Base-by-base conservation (phyloP, 2,329 filamentous ascomycete species). In the Talaromyces sp. region DNA sequence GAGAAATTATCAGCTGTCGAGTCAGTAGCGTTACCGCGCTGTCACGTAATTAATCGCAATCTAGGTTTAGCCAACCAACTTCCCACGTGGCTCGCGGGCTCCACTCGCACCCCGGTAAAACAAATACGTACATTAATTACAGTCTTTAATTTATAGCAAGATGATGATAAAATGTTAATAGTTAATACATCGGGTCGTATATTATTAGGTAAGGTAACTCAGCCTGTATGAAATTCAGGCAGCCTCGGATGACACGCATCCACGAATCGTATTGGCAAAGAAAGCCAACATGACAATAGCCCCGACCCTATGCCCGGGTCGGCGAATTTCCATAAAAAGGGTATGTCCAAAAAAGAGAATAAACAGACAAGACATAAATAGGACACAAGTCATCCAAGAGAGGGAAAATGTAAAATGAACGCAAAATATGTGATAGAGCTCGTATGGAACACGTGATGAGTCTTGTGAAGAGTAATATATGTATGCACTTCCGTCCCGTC, bases 401-500 rank as follows among this genome's bases (percentile, higher is more conserved):
- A 39, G 25, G 32, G 32, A 44, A 30, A 22, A 19, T 32, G 30
- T 47, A 56, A 51, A 52, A 59, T 15, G 36, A 55, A 62, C 53
- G 19, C 44, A 47, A 56, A 62, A 28, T 59, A 62, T 62, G 53
- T 62, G 60, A 36, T n/a, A 42, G 10, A 56, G 57, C 30, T 47
- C 57, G 22, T 49, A 44, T 59, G 52, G 55, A 59, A 53, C 55
- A 62, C 56, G 58, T 51, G 44, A 56, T 58, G 57, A 59, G 57
- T 58, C 52, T 57, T 53, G 49, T 47, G n/a, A 47, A 25, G 4
- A 30, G 17, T 22, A 53, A 30, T 42, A 59, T 55, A 44, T 55
- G 58, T 62, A 62, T 62, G 60, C 60, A 62, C 51, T 32, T 62
- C 57, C 60, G 44, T 55, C 22, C 28, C 15, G n/a, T 25, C 27